Percentiles rank a stretch among this genome's conserved stretches.
Conservation (phyloP, 495 filamentous ascomycete genomes). For the Podospora anserina region DNA sequence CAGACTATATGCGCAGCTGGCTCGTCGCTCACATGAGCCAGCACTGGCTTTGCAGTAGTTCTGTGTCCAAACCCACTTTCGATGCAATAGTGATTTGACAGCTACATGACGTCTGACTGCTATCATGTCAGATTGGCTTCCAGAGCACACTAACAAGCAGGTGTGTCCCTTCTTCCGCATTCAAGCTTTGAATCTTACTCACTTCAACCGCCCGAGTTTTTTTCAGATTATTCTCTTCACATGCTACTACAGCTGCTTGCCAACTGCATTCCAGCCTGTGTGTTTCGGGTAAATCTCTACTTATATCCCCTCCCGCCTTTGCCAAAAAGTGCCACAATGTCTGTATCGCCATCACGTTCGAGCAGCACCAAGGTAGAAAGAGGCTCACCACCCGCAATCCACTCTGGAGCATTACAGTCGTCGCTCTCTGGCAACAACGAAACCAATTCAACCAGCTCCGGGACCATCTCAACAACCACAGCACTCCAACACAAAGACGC, state of each 20-base stretch:
- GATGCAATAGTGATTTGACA: not conserved
- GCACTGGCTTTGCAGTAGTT: not conserved
- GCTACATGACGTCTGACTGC: not conserved
- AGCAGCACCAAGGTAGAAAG: not conserved
- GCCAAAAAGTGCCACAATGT: not conserved
- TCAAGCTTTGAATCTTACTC: not conserved
- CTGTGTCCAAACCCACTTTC: not conserved
- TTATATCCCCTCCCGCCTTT: not conserved
- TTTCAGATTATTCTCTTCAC: not conserved
- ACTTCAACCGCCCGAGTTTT: not conserved
- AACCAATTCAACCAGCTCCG: not conserved
- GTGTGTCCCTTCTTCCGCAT: not conserved
- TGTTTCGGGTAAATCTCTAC: not conserved
- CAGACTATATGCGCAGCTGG: not conserved
- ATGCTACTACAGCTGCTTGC: no score
- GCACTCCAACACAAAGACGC: constrained; percentile 14
- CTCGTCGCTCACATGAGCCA: not conserved
- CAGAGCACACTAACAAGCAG: not conserved
- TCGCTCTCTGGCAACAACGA: not conserved
- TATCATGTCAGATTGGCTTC: not conserved
- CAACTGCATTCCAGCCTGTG: not conserved
- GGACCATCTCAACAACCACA: not conserved
- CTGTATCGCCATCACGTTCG: not conserved
- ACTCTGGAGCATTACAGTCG: not conserved
- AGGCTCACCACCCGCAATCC: not conserved